phyloP scores from a whole-genome alignment of 352 stramenopile genomes.

The Globisporangium nodosum region DNA sequence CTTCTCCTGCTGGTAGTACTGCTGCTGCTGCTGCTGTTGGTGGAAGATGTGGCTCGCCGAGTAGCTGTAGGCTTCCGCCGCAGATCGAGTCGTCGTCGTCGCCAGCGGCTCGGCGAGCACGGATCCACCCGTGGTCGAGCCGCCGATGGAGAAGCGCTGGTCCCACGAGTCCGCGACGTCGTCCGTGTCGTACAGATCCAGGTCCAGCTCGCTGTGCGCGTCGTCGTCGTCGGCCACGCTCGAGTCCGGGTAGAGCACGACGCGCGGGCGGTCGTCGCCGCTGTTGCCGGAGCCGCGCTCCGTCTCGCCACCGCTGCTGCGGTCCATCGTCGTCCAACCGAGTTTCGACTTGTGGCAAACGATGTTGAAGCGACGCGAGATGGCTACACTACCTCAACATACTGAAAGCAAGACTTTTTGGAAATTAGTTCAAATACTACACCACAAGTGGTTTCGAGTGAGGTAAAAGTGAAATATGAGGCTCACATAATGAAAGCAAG shows the following conservation, averaged over 20 bases:
- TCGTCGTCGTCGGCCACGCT: constrained; percentile 21
- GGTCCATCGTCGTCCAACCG: constrained; percentile 3
- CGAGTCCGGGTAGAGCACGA: constrained; percentile 9
- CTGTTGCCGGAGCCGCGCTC: constrained; percentile 7
- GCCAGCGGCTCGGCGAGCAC: constrained; percentile 9
- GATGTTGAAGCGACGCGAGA: too few relatives aligned
- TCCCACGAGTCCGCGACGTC: constrained; percentile 21
- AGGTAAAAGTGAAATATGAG: too few relatives aligned
- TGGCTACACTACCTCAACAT: too few relatives aligned
- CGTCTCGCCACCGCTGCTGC: constrained; percentile 6
- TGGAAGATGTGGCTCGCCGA: not conserved
- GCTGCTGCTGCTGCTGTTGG: not conserved
- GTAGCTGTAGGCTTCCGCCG: constrained; percentile 2
- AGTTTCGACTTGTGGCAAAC: too few relatives aligned
- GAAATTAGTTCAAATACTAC: too few relatives aligned
- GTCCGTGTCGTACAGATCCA: constrained; percentile 59
- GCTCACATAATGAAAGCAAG: too few relatives aligned
- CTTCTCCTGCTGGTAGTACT: not conserved
- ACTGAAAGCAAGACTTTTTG: too few relatives aligned
- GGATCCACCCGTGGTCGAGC: constrained; percentile 2
- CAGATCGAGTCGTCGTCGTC: not conserved
- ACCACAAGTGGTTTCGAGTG: too few relatives aligned
- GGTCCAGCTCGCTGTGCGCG: constrained; percentile 47
- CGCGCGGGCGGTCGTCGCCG: constrained; percentile 5
- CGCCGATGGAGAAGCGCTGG: constrained; percentile 14